Base-by-base conservation (phyloP, 2,329 filamentous ascomycete species). In the Calonectria pseudoreteaudii region DNA sequence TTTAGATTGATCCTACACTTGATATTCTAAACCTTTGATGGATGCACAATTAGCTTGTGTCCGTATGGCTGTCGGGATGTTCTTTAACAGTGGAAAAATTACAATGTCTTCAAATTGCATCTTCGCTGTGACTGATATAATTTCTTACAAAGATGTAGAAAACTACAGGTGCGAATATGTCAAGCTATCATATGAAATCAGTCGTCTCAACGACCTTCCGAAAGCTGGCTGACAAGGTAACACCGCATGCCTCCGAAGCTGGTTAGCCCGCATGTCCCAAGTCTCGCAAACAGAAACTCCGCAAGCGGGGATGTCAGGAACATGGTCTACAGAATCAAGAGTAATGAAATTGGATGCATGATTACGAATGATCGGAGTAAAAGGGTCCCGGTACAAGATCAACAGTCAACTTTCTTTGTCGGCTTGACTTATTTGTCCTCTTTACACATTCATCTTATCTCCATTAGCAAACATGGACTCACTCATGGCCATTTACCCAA, bases 401-500 rank as follows among this genome's bases (percentile, higher is more conserved):
- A 47, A 4, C 20, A 3, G 10, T 23, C 10, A 13, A n/a, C 9
- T 47, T 47, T 10, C 10, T 47, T n/a, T 47, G 44, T 13, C 20
- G 10, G 4, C 2, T 13, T 47, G 4, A 41, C 14, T 3, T 41
- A 10, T 14, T 36, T 36, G 10, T 20, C 4, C 26, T 28, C 23
- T 38, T 28, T 16, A 1, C 23, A 28, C 1, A 6, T 14, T 18
- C 13, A 38, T 10, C 18, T 11, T 7, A 36, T 38, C 53, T 23
- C 14, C 5, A 1, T 5, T 11, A 8, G 14, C 2, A 60, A 30
- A 41, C 8, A 62, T 62, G 36, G 36, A 16, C 41, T 10, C 34
- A 5, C 18, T 3, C 2, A 62, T 66, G 2, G 86, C 86, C 30
- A 84, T 78, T 3, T 88, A 87, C 70, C 86, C 86, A 11, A 87